Evolutionary conservation across 1,284 basidiomycete species (phyloP), one percentile per base, ranked within the genome.

Genomic region (Sporisorium exsertum): DNA sequence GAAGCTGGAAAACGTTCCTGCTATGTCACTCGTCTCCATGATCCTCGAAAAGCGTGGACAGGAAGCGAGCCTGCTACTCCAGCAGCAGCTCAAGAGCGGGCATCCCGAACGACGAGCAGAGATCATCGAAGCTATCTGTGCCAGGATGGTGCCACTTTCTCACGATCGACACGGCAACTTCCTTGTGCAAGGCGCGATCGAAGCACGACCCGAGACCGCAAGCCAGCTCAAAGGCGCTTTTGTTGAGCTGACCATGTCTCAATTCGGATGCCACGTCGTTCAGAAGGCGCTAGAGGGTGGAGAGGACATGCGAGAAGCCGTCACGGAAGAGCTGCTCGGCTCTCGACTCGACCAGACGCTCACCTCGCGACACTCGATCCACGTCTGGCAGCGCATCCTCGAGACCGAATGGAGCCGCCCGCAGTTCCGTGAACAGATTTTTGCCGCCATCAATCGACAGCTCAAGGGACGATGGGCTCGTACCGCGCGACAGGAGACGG

Each of bases 141-240:
- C 64, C 1, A 58, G 65, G 35, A 40, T 82, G 0, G 49, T 81
- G 0, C 46, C 63, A 2, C 69, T 85, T 0, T 67, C 75, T 13
- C 67, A 77, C 40, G 78, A 84, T 60, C 77, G 69, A 32, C 76
- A 81, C 37, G 84, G 83, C 46, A 80, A 84, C 37, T 85, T 81
- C 49, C 52, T 85, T 24, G 78, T 83, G 15, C 78, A 84, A 58
- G 70, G 81, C 18, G 64, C 68, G 2, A 64, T 78, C 32, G 77
- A 73, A 40, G 37, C 65, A 5, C 62, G 76, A 47, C 32, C 65
- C 1, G 33, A 65, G 12, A 58, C 77, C 3, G 72, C 76, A 16
- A 58, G 68, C 64, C 59, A 67, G 15, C 64, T 85, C 29, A 57
- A 62, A 26, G 79, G 76, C 1, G 52, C 67, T 2, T 79, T 78